Base-by-base conservation (phyloP, 2,329 filamentous ascomycete species). In the Ceratocystis alfenasii region DNA sequence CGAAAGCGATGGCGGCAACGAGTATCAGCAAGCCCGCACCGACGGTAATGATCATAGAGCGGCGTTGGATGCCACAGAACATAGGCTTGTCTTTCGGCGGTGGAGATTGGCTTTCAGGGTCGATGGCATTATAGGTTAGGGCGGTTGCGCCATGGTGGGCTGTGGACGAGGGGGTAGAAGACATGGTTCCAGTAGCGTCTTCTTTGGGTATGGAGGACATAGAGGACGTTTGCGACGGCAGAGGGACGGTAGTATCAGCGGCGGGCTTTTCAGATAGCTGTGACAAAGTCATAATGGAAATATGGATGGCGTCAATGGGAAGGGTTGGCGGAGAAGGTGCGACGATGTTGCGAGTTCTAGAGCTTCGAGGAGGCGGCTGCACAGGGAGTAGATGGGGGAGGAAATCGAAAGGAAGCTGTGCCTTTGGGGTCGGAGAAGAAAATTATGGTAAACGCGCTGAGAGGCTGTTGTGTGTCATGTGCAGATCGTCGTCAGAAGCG, bases 41-140 rank as follows among this genome's bases (percentile, higher is more conserved):
- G 33, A 71, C 67, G 50, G 70, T 63, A 45, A 71, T 55, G 64
- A 71, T 70, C 66, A 70, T 71, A 3, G 68, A 61, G 63, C 65
- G 67, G 25, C 70, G 68, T 30, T 66, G 66, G 59, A 71, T 69
- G n/a, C 70, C 70, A 50, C 70, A 71, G 30, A 71, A 60, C 59
- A 68, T 70, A 36, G 69, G 41, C 41, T 53, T 28, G 36, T 57
- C 46, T 46, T 41, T 15, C 36, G 46, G 36, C 4, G 36, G 57
- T 25, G 59, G 17, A 33, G 46, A 61, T 62, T 67, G 64, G 28
- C 44, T 45, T 33, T 50, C 62, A 22, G 45, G 53, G 25, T 59
- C 53, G 15, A 25, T 17, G 15, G 25, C 7, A 44, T 36, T 41
- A 25, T 66, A 20, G 33, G 53, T 4, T 22, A 20, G 28, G 48